phyloP scores from a whole-genome alignment of 2,329 filamentous ascomycete genomes.

The Ophioceras dolichostomum region DNA sequence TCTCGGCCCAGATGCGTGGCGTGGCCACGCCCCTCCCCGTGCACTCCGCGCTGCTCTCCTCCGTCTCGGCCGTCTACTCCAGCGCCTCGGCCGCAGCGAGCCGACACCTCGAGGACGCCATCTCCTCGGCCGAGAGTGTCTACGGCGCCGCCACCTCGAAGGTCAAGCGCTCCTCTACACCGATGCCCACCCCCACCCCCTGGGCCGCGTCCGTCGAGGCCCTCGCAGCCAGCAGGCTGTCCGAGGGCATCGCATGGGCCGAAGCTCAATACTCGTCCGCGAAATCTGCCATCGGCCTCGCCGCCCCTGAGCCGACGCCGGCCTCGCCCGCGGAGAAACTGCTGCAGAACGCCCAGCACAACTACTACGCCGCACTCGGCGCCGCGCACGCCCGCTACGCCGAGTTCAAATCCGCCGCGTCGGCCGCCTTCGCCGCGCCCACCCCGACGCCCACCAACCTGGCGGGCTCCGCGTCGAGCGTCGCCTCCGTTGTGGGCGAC shows the following conservation, averaged over 20 bases:
- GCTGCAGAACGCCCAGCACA: conserved; percentile 47
- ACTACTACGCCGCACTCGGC: conserved; percentile 69
- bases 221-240: conserved; percentile 57
- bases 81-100: conserved; percentile 51
- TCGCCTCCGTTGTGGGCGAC: conserved; percentile 35
- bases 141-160: conserved; percentile 33
- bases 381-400: conserved; percentile 69
- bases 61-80: conserved; percentile 56
- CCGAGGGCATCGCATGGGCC: conserved; percentile 58
- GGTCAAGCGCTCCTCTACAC: too few species aligned
- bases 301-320: conserved; percentile 42
- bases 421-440: conserved; percentile 49
- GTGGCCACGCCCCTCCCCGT: conserved; percentile 57
- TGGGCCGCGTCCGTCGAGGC: conserved; percentile 39
- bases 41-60: conserved; percentile 57
- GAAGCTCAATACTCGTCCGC: conserved; percentile 59
- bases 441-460: conserved; percentile 46
- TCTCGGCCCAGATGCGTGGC: conserved; percentile 56
- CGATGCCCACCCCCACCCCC: conserved; percentile 20
- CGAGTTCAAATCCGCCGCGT: conserved; percentile 61
- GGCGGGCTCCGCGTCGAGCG: conserved; percentile 31
- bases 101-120: conserved; percentile 40
- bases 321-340: conserved; percentile 39
- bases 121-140: conserved; percentile 35
- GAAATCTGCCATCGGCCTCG: conserved; percentile 51